Evolutionary conservation across 2,329 filamentous ascomycete genomes (phyloP).

Genomic region (Exophiala spinifera): DNA sequence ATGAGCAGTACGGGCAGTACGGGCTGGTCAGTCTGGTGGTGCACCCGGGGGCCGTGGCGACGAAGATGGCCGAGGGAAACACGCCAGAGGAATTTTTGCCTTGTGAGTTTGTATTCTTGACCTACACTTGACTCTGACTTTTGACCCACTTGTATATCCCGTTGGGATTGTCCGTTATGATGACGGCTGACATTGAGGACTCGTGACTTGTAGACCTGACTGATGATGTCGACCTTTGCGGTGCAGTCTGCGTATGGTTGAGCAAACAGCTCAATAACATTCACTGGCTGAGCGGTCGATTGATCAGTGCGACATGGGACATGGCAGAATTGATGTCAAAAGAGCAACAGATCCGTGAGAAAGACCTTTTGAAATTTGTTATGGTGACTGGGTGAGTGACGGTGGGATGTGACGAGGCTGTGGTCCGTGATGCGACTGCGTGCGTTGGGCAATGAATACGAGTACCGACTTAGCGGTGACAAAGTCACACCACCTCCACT

Average conservation of each 20-base stretch:
- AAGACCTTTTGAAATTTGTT: constrained; percentile 21
- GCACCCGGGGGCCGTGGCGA: constrained; percentile 39
- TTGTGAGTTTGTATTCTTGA: constrained; percentile 19
- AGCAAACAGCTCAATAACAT: constrained; percentile 8
- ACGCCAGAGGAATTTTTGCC: constrained; percentile 28
- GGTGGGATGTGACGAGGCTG: not conserved
- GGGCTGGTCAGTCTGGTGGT: constrained; percentile 33
- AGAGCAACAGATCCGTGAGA: constrained; percentile 16
- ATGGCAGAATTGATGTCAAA: constrained; percentile 20
- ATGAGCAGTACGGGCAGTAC: constrained; percentile 34
- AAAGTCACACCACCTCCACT: too few relatives aligned
- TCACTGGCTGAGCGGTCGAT: constrained; percentile 22
- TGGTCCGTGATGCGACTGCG: too few relatives aligned
- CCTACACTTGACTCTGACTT: too few relatives aligned
- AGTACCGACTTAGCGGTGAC: too few relatives aligned
- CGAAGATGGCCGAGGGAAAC: constrained; percentile 34
- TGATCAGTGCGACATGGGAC: constrained; percentile 23
- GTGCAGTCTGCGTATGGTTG: constrained; percentile 31
- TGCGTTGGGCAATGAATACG: too few relatives aligned
- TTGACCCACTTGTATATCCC: too few relatives aligned
- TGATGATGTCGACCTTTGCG: constrained; percentile 30
- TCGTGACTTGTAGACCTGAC: too few relatives aligned
- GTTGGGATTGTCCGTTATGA: too few relatives aligned
- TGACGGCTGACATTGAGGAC: too few relatives aligned
- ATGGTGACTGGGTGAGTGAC: constrained; percentile 8